Percentiles rank a stretch among this genome's conserved stretches.
Evolutionary conservation across 148 eudicot genomes (phyloP).

Genomic region (Rhododendron molle): DNA sequence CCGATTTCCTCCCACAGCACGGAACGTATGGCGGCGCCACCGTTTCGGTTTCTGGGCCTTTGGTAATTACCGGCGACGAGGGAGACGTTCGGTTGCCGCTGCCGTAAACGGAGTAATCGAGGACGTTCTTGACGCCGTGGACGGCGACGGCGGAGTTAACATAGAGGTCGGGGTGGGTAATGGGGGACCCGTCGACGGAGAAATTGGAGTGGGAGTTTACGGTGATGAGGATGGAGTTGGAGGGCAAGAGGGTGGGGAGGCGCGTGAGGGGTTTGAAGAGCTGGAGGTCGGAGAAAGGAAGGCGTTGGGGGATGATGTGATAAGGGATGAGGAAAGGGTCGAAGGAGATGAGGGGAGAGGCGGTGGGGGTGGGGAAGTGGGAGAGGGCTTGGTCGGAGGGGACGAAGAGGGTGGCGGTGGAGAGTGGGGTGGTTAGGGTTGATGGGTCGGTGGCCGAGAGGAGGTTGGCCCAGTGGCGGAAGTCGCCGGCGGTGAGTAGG

Average conservation of each 20-base stretch:
- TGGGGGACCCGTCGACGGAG: slow-evolving; percentile 28
- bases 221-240: slow-evolving; percentile 34
- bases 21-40: not conserved
- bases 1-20: not conserved
- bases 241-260: slow-evolving; percentile 44
- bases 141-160: slow-evolving; percentile 26
- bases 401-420: slow-evolving; percentile 48
- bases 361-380: slow-evolving; percentile 10
- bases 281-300: slow-evolving; percentile 36
- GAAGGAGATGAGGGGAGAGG: slow-evolving; percentile 11
- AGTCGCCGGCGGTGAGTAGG: slow-evolving; percentile 41
- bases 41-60: not conserved
- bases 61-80: not conserved
- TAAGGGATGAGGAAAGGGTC: slow-evolving; percentile 39
- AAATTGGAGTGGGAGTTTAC: slow-evolving; percentile 30
- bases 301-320: slow-evolving; percentile 45
- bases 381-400: slow-evolving; percentile 35
- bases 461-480: slow-evolving; percentile 40
- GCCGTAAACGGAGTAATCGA: slow-evolving; percentile 32
- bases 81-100: not conserved
- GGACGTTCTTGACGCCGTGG: slow-evolving; percentile 33
- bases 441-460: slow-evolving; percentile 31
- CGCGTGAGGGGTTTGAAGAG: slow-evolving; percentile 22
- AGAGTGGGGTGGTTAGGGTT: slow-evolving; percentile 17
- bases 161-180: slow-evolving; percentile 43